Base-by-base conservation (phyloP, 306 rosid species). In the Malus sylvestris region DNA sequence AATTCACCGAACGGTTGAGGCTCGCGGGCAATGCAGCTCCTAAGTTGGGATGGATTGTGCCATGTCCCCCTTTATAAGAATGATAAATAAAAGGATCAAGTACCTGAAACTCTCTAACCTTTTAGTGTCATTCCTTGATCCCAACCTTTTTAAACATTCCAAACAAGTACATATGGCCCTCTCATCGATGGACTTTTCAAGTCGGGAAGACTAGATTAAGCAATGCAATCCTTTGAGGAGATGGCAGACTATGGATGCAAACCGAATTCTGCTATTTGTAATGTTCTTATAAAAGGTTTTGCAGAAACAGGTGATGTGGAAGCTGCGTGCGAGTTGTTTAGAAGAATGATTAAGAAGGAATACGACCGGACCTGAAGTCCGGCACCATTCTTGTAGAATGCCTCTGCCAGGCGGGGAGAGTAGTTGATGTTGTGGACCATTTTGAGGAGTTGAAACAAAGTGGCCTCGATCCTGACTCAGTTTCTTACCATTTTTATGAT, bases 291-390 rank as follows among this genome's bases (percentile, higher is more conserved):
- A 38, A 92, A 95, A 76, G 98, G 98, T 75, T 89, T 87, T 55
- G 95, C 97, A n/a, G 90, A 95, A 87, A 49, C 89, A 20, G 96
- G 97, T 16, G 76, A 92, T 25, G 74, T 83, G 53, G 96, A 90
- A 79, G 75, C 83, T 52, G 97, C 97, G 38, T 79, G 88, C 73
- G 83, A 80, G 65, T 79, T 92, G 79, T 92, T 92, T 81, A 76
- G 72, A 79, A 90, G 88, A 82, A 95, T 92, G 98, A 86, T 79
- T 77, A 89, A 83, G 71, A 87, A 82, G 98, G 97, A 65, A 86
- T 92, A 86, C 84, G 93, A 78, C 97, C 98, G 19, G 97, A 95
- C 79, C 80, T 90, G 85, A 95, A 92, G 77, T 89, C 98, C 18
- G 89, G 89, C 83, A 87, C 96, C 72, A 89, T 92, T 83, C 89